Conservation (phyloP, 495 filamentous ascomycete species). For the Penicillium pancosmium region DNA sequence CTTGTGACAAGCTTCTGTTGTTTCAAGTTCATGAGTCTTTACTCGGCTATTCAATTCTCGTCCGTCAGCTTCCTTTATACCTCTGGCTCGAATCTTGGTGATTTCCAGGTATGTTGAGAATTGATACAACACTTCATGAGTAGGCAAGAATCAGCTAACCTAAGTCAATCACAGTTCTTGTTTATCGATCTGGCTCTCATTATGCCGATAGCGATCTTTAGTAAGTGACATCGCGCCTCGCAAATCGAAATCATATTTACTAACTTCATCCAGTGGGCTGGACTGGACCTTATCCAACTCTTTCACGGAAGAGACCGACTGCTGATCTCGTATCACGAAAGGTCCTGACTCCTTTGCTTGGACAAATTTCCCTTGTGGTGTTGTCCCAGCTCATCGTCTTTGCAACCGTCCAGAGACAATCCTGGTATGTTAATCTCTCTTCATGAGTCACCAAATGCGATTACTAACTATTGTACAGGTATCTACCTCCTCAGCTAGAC, state of each 20-base stretch:
- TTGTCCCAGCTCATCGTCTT: constrained; percentile 76
- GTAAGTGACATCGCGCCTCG: constrained; percentile 48
- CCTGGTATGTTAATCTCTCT: constrained; percentile 60
- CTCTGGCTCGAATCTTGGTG: constrained; percentile 92
- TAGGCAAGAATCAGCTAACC: constrained; percentile 17
- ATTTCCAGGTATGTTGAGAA: constrained; percentile 74
- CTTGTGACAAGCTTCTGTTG: constrained; percentile 98
- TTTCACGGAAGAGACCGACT: constrained; percentile 84
- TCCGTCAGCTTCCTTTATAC: constrained; percentile 97
- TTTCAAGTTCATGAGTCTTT: constrained; percentile 99
- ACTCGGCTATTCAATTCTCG: constrained; percentile 99
- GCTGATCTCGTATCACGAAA: constrained; percentile 93
- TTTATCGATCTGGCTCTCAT: constrained; percentile 95
- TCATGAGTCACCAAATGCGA: not conserved
- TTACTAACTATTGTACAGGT: constrained; percentile 53
- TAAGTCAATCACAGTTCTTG: constrained; percentile 65
- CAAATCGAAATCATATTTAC: not conserved
- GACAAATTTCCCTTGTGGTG: constrained; percentile 83
- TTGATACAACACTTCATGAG: not conserved
- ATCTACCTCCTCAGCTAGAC: constrained; percentile 74
- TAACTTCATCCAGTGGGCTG: constrained; percentile 73
- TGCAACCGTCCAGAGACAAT: constrained; percentile 68
- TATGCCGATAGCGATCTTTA: constrained; percentile 95
- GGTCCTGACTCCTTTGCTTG: constrained; percentile 84
- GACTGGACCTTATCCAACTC: constrained; percentile 78